phyloP scores from a whole-genome alignment of 2,329 filamentous ascomycete species.

The Cordyceps cicadae region DNA sequence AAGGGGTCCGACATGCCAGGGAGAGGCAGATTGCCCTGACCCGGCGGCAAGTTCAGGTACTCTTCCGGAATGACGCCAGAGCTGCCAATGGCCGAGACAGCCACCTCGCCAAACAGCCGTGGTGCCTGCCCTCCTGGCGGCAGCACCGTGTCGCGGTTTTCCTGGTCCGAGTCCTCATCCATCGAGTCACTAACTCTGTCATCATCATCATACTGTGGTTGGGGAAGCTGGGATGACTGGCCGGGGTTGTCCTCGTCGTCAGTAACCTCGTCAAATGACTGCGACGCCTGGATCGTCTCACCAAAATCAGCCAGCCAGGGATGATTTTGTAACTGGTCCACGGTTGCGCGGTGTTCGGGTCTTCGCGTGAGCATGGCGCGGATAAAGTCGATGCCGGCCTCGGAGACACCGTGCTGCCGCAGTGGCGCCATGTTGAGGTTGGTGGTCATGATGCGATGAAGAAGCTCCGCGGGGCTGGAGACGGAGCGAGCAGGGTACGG shows the following conservation, averaged over 20 bases:
- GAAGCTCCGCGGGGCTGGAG: conserved; percentile 68
- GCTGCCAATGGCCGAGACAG: conserved; percentile 44
- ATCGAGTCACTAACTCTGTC: conserved; percentile 34
- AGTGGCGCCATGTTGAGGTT: conserved; percentile 61
- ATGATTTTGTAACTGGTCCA: conserved; percentile 61
- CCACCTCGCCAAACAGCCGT: conserved; percentile 48
- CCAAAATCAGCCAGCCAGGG: conserved; percentile 54
- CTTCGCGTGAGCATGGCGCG: conserved; percentile 72
- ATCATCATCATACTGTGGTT: conserved; percentile 23
- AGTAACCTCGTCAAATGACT: conserved; percentile 52
- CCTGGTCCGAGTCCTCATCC: conserved; percentile 68
- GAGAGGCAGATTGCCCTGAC: conserved; percentile 30
- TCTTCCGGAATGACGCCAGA: conserved; percentile 42
- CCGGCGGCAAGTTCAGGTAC: conserved; percentile 39
- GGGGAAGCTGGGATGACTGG: conserved; percentile 50
- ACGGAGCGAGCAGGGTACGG: conserved; percentile 75
- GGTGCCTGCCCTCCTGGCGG: conserved; percentile 30
- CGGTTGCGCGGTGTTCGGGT: conserved; percentile 67
- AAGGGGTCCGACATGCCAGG: conserved; percentile 38
- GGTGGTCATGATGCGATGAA: conserved; percentile 78
- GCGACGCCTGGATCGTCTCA: conserved; percentile 26
- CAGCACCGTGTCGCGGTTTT: conserved; percentile 60
- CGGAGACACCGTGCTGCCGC: conserved; percentile 48
- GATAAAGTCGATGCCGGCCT: conserved; percentile 65
- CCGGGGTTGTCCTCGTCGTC: conserved; percentile 52